Conservation (phyloP, 1,139 yeast species). For the Nadsonia starkeyi-henricii region DNA sequence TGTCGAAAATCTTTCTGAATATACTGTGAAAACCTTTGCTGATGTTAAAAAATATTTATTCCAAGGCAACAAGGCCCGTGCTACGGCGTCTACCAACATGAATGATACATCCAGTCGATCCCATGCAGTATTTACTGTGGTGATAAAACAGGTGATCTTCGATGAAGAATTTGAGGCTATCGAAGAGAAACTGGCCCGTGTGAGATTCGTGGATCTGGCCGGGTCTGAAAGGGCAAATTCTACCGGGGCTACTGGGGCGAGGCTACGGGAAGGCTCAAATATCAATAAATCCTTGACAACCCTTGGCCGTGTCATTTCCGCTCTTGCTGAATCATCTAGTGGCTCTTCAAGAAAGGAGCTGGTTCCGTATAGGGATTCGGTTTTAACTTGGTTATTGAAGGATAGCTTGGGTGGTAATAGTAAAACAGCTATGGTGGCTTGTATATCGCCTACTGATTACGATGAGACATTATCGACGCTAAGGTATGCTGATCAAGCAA, state of each 20-base stretch:
- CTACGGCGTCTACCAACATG: slow-evolving; percentile 59
- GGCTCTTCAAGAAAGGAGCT: slow-evolving; percentile 21
- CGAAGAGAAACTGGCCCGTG: slow-evolving; percentile 46
- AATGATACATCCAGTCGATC: slow-evolving; percentile 60
- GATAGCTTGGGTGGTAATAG: slow-evolving; percentile 66
- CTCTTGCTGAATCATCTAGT: slow-evolving; percentile 33
- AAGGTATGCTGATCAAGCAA: slow-evolving; percentile 64
- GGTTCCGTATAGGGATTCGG: slow-evolving; percentile 62
- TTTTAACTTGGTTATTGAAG: slow-evolving; percentile 55
- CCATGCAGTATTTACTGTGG: slow-evolving; percentile 60
- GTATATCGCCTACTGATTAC: slow-evolving; percentile 60
- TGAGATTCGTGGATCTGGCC: slow-evolving; percentile 65
- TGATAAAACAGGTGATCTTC: slow-evolving; percentile 42
- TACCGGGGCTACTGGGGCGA: slow-evolving; percentile 49
- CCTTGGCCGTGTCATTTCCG: slow-evolving; percentile 57
- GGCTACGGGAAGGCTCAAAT: slow-evolving; percentile 60
- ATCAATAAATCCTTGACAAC: slow-evolving; percentile 67
- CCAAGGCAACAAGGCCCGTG: slow-evolving; percentile 38
- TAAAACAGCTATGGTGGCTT: slow-evolving; percentile 62
- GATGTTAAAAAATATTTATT: slow-evolving; percentile 34
- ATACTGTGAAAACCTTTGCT: slow-evolving; percentile 28
- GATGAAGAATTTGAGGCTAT: slow-evolving; percentile 31
- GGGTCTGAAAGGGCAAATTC: slow-evolving; percentile 62
- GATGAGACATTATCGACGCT: slow-evolving; percentile 65
- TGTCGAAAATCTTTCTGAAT: slow-evolving; percentile 49